These are phyloP conservation scores for Candida hungchunana DNA, from an alignment of 805 yeast genomes.

Conservation along the genomic window DNA sequence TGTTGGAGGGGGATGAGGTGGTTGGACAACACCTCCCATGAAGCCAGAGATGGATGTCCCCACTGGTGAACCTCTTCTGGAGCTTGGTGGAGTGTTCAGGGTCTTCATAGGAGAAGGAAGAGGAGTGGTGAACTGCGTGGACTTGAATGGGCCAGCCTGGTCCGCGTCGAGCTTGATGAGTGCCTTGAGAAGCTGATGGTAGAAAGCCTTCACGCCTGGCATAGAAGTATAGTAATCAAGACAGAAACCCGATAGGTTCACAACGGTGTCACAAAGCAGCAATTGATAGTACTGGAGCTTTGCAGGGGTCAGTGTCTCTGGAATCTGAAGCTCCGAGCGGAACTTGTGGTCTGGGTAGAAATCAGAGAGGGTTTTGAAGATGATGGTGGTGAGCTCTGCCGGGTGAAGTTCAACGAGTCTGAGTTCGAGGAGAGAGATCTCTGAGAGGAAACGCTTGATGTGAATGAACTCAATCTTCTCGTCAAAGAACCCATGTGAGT, in stretches of 20 bases:
- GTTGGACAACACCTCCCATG: constrained; percentile 11
- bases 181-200: constrained; percentile 14
- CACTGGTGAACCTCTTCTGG: constrained; percentile 28
- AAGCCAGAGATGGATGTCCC: constrained; percentile 14
- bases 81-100: constrained; percentile 24
- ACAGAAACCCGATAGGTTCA: constrained; percentile 10
- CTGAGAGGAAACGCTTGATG: constrained; percentile 46
- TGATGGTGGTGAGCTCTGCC: constrained; percentile 23
- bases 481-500: constrained; percentile 16
- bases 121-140: constrained; percentile 13
- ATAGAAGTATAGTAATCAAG: constrained; percentile 13
- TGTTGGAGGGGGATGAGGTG: constrained; percentile 2
- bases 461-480: constrained; percentile 37
- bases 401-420: constrained; percentile 39
- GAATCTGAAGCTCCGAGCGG: constrained; percentile 15
- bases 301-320: constrained; percentile 7
- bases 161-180: constrained; percentile 11
- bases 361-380: constrained; percentile 17
- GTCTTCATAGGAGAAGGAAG: constrained; percentile 15
- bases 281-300: constrained; percentile 11
- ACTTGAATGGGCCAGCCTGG: constrained; percentile 7
- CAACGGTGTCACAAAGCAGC: constrained; percentile 11
- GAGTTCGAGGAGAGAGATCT: constrained; percentile 43
- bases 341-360: constrained; percentile 11
- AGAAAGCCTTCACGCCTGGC: constrained; percentile 17